Conservation (phyloP, 208 protist genomes). For the Vickermania ingenoplastis region DNA sequence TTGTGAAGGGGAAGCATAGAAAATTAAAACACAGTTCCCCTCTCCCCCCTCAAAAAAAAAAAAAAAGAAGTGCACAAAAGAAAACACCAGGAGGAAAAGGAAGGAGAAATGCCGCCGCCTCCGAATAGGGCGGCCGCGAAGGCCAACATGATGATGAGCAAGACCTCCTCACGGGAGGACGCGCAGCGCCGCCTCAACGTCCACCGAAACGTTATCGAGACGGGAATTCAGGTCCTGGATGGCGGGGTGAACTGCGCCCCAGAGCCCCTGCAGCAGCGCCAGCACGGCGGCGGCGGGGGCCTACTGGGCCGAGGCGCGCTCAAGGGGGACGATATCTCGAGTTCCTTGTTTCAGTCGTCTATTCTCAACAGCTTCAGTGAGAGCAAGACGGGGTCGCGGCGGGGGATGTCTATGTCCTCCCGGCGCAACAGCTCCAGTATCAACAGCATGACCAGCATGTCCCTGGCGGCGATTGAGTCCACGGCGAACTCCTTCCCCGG, state of each 20-base stretch:
- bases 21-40: no score
- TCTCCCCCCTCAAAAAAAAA: no score
- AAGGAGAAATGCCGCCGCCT: no score
- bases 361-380: slow-evolving; percentile 28
- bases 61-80: no score
- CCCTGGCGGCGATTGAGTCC: not conserved
- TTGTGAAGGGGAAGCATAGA: no score
- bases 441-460: not conserved
- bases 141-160: no score
- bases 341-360: slow-evolving; percentile 62
- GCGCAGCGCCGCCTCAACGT: slow-evolving; percentile 33
- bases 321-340: slow-evolving; percentile 19
- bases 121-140: no score
- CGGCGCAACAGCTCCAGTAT: slow-evolving; percentile 3
- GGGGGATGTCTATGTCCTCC: not conserved
- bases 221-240: slow-evolving; percentile 71
- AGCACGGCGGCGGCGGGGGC: slow-evolving; percentile 15
- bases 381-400: not conserved
- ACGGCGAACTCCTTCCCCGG: not conserved
- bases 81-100: no score
- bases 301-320: slow-evolving; percentile 5
- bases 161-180: slow-evolving; percentile 24
- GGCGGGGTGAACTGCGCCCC: slow-evolving; percentile 82
- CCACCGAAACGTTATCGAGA: slow-evolving; percentile 30
- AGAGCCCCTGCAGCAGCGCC: slow-evolving; percentile 40